Conservation (phyloP, 1,284 basidiomycete genomes). For the Apiotrichum veenhuisii region DNA sequence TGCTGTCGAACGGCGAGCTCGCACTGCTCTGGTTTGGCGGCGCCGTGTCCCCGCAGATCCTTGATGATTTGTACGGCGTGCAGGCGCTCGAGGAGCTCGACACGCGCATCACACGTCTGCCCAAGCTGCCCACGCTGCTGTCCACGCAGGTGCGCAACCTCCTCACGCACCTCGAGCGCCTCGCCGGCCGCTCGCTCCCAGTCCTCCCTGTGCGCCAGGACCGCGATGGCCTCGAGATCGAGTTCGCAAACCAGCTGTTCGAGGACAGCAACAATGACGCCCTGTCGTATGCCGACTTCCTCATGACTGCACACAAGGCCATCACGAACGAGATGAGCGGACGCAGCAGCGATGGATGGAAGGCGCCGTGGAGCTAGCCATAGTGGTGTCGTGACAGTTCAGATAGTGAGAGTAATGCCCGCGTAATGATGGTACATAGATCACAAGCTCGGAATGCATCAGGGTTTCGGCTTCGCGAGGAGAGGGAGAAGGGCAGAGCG, state of each 20-base stretch:
- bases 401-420: background rate
- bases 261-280: slow-evolving; percentile 97
- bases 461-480: background rate
- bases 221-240: slow-evolving; percentile 87
- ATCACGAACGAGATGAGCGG: slow-evolving; percentile 50
- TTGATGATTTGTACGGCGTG: slow-evolving; percentile 81
- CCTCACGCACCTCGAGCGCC: slow-evolving; percentile 65
- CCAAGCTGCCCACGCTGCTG: slow-evolving; percentile 68
- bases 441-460: background rate
- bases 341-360: slow-evolving; percentile 46
- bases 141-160: slow-evolving; percentile 84
- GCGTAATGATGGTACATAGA: background rate
- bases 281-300: slow-evolving; percentile 75
- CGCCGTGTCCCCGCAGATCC: slow-evolving; percentile 72
- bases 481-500: background rate
- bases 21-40: slow-evolving; percentile 89
- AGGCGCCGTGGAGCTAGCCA: slow-evolving; percentile 32
- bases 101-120: slow-evolving; percentile 68
- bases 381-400: background rate
- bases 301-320: slow-evolving; percentile 48
- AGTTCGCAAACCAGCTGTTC: slow-evolving; percentile 93
- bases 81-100: slow-evolving; percentile 73
- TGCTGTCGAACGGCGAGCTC: slow-evolving; percentile 87
- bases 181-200: slow-evolving; percentile 61
- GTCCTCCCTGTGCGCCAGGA: slow-evolving; percentile 86